Base-by-base conservation (phyloP, 1,284 basidiomycete species). In the Sporisorium scitamineum region DNA sequence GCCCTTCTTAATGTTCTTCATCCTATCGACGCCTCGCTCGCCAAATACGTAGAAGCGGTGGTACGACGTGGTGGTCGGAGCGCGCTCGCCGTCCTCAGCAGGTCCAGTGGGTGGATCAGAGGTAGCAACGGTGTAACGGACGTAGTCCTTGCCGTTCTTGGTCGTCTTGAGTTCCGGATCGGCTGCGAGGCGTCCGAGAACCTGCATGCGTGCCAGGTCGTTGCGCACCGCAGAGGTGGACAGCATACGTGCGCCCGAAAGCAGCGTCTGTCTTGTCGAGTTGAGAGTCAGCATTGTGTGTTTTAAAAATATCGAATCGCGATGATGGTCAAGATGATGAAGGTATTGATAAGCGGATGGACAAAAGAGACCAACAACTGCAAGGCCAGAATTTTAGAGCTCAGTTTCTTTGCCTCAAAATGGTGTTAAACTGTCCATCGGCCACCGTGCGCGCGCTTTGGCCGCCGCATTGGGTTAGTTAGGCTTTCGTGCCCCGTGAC, bases 91-190 rank as follows among this genome's bases (percentile, higher is more conserved):
- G 20, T 76, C 67, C 58, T 84, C 83, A 13, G 62, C 71, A 11
- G 82, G 80, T 20, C 80, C 83, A 8, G 76, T 55, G 24, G 80
- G 77, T 1, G 72, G 69, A 53, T 85, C 84, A 20, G 63, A 78
- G 11, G 83, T 84, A 11, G 84, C 84, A 20, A 85, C 68, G 13
- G 79, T 78, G 79, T 85, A 85, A 31, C 79, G 73, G 11, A 81
- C 72, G 70, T 80, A 85, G 59, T 84, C 81, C 69, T 85, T 85
- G 62, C 84, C 84, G 26, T 69, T 76, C 60, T 77, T 76, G 59
- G 80, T 84, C 22, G 71, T 57, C 54, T 82, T 76, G 54, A 80
- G 50, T 65, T 84, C 82, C 6, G 84, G 84, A 47, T 81, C 75
- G 9, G 80, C 78, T 7, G 78, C 77, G 16, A 85, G 79, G 37